phyloP scores from a whole-genome alignment of 306 rosid species.

The Acacia acuminata region DNA sequence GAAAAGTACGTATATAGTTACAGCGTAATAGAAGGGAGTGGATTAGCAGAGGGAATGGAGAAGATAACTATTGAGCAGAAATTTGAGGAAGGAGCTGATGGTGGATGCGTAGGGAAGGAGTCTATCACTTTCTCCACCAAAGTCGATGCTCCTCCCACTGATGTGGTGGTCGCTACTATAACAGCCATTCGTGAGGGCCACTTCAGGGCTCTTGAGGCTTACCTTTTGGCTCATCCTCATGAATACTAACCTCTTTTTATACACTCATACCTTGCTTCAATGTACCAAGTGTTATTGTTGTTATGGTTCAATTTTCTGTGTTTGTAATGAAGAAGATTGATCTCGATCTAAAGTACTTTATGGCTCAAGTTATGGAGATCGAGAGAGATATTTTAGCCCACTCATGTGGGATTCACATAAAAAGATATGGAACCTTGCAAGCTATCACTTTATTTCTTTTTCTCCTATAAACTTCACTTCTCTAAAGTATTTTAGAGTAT shows the following conservation, averaged over 20 bases:
- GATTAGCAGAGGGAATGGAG: conserved; percentile 39
- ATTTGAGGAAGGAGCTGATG: conserved; percentile 38
- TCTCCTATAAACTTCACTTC: neutral
- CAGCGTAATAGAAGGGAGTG: conserved; percentile 52
- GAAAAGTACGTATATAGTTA: conserved; percentile 41
- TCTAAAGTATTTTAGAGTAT: neutral
- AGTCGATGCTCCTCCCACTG: no score
- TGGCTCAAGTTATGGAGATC: no score
- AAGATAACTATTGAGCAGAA: conserved; percentile 42
- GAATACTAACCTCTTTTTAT: conserved; percentile 26
- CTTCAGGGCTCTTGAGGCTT: no score
- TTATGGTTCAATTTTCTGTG: neutral
- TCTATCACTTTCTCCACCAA: no score
- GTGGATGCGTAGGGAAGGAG: conserved; percentile 36
- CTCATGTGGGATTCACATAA: no score
- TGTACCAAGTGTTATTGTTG: neutral
- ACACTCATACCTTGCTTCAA: no score
- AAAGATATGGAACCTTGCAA: no score
- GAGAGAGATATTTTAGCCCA: no score
- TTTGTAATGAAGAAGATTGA: neutral
- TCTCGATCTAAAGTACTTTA: neutral
- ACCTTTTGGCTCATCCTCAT: conserved; percentile 46
- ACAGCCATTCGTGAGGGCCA: no score
- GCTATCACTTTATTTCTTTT: no score
- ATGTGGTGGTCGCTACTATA: no score